Conservation (phyloP, 768 basidiomycete species). For the Pisolithus microcarpus region DNA sequence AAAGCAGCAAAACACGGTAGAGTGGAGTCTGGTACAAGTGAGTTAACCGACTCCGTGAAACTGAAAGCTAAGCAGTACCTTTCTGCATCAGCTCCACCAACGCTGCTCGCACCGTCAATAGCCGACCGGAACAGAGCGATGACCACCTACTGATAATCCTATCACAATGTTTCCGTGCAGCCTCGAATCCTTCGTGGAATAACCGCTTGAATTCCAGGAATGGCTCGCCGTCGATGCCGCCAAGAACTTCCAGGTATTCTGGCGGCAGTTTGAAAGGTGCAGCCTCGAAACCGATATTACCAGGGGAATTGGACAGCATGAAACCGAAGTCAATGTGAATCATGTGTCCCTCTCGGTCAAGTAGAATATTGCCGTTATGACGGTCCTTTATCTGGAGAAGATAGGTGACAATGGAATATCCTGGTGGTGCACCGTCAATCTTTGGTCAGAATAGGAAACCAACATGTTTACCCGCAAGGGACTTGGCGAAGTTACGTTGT, state of each 20-base stretch:
- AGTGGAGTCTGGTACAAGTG: constrained; percentile 56
- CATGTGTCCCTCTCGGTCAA: constrained; percentile 91
- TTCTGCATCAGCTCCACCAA: constrained; percentile 98
- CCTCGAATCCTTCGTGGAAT: constrained; percentile 91
- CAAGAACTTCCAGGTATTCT: constrained; percentile 94
- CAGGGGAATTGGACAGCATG: constrained; percentile 94
- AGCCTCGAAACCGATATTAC: constrained; percentile 98
- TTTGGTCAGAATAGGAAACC: neutral
- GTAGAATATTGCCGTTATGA: constrained; percentile 95
- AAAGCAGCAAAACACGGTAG: constrained; percentile 87
- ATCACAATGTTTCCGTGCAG: constrained; percentile 92
- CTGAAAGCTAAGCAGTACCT: constrained; percentile 36
- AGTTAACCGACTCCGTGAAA: constrained; percentile 7
- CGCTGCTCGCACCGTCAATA: constrained; percentile 35
- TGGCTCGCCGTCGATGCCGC: constrained; percentile 68
- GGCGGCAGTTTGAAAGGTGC: constrained; percentile 95
- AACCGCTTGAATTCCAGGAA: constrained; percentile 80
- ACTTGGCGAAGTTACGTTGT: constrained; percentile 90
- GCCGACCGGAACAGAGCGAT: neutral
- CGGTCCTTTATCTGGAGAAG: constrained; percentile 97
- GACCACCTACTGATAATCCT: constrained; percentile 74
- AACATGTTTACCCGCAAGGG: constrained; percentile 58
- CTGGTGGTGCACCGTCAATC: constrained; percentile 29
- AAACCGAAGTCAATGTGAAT: constrained; percentile 99
- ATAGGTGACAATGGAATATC: constrained; percentile 94